phyloP scores from a whole-genome alignment of 2,329 filamentous ascomycete genomes.

The Xylariaceae sp. region DNA sequence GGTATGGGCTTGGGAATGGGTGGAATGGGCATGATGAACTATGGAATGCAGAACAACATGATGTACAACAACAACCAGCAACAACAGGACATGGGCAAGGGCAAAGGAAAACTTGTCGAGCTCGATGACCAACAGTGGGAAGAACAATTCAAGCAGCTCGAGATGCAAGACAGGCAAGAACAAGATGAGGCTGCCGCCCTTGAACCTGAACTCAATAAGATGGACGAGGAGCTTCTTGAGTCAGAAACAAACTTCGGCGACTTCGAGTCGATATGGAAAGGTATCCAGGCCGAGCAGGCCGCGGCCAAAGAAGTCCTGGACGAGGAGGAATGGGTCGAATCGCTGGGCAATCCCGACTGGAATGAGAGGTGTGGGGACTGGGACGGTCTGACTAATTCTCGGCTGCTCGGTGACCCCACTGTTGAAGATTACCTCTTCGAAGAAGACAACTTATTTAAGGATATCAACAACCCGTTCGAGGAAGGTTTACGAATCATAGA shows the following conservation, averaged over 20 bases:
- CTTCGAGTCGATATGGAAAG: slow-evolving; percentile 86
- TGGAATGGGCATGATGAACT: slow-evolving; percentile 49
- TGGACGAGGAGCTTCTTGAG: slow-evolving; percentile 64
- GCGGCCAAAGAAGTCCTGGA: slow-evolving; percentile 65
- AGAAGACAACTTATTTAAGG: slow-evolving; percentile 83
- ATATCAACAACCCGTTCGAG: slow-evolving; percentile 79
- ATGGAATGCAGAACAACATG: slow-evolving; percentile 56
- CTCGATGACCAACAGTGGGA: slow-evolving; percentile 94
- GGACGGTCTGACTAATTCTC: slow-evolving; percentile 46
- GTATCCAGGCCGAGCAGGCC: slow-evolving; percentile 73
- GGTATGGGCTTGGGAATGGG: slow-evolving; percentile 47
- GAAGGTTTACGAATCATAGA: slow-evolving; percentile 92
- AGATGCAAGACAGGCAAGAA: slow-evolving; percentile 40
- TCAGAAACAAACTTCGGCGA: slow-evolving; percentile 74
- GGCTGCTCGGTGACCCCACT: slow-evolving; percentile 61
- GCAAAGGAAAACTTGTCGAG: slow-evolving; percentile 91
- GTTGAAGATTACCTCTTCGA: slow-evolving; percentile 93
- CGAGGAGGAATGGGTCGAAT: slow-evolving; percentile 57
- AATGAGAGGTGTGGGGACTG: slow-evolving; percentile 61
- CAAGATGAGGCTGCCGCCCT: slow-evolving; percentile 66
- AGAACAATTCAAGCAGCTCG: slow-evolving; percentile 85
- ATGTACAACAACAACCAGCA: slow-evolving; percentile 25
- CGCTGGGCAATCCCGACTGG: slow-evolving; percentile 79
- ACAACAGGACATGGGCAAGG: slow-evolving; percentile 46
- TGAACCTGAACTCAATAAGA: slow-evolving; percentile 80